Evolutionary conservation across 306 rosid genomes (phyloP).

Genomic region (Dryas octopetala): DNA sequence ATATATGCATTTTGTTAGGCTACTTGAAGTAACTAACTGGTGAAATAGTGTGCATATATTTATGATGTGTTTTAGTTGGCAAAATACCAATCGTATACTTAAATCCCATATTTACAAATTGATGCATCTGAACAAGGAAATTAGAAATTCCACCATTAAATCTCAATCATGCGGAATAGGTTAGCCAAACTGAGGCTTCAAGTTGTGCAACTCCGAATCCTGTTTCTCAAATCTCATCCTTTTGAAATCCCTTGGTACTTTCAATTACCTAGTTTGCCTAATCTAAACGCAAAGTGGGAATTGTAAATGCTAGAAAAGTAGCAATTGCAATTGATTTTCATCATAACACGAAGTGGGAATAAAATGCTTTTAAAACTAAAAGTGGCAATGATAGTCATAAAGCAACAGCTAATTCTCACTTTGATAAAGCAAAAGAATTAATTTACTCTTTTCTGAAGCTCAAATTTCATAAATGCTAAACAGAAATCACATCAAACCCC

Average conservation of each 20-base stretch:
- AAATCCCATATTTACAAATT: not conserved
- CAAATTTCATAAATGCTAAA: not conserved
- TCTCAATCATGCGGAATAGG: not conserved
- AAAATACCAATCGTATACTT: not conserved
- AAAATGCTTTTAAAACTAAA: not conserved
- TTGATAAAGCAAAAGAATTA: constrained; percentile 2
- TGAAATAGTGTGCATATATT: no score
- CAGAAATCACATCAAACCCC: not conserved
- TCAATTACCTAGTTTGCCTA: not conserved
- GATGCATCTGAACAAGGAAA: not conserved
- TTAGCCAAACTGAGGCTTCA: not conserved
- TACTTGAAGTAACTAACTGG: no score
- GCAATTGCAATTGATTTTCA: constrained; percentile 9
- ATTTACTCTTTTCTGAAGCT: not conserved
- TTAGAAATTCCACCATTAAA: not conserved
- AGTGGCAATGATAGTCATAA: not conserved
- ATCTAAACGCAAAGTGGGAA: not conserved
- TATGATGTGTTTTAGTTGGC: not conserved
- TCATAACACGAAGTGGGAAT: not conserved
- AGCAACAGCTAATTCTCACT: not conserved
- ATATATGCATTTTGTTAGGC: no score
- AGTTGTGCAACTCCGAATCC: not conserved
- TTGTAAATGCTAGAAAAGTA: not conserved
- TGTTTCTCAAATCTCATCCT: not conserved
- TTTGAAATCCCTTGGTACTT: not conserved